These are phyloP conservation scores for Colletotrichum sp. DNA, from an alignment of 2,329 filamentous ascomycete species.

Conservation along the genomic window DNA sequence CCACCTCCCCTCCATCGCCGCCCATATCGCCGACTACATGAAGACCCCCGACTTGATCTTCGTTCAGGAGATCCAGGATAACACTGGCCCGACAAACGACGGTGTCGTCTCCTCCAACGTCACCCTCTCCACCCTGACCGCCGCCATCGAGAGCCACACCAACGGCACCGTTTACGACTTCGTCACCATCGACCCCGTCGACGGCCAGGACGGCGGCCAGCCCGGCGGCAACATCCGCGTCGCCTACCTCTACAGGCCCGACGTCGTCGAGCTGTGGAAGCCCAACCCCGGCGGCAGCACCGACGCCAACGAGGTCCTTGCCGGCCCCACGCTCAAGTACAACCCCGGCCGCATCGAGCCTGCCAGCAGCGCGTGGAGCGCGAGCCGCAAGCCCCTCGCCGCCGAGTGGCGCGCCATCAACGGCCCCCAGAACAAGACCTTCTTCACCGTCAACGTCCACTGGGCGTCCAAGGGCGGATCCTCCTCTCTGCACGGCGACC, in stretches of 20 bases:
- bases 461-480: conserved; percentile 70
- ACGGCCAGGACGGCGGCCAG: conserved; percentile 68
- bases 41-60: conserved; percentile 69
- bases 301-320: conserved; percentile 62
- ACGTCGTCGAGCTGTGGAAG: conserved; percentile 62
- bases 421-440: conserved; percentile 51
- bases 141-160: conserved; percentile 53
- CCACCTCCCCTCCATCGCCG: conserved; percentile 62
- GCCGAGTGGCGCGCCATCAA: conserved; percentile 68
- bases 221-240: conserved; percentile 75
- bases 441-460: conserved; percentile 78
- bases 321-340: conserved; percentile 63
- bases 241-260: conserved; percentile 72
- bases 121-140: conserved; percentile 61
- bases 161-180: conserved; percentile 59
- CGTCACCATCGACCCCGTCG: conserved; percentile 61
- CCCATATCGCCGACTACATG: conserved; percentile 69
- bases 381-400: conserved; percentile 69
- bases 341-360: conserved; percentile 74
- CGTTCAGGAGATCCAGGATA: conserved; percentile 74
- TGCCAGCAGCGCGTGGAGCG: conserved; percentile 60
- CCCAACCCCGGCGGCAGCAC: conserved; percentile 59
- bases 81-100: conserved; percentile 65
- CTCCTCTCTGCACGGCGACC: conserved; percentile 67
- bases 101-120: conserved; percentile 60